Conservation (phyloP, 306 rosid genomes). For the Cicer chorassanicum region DNA sequence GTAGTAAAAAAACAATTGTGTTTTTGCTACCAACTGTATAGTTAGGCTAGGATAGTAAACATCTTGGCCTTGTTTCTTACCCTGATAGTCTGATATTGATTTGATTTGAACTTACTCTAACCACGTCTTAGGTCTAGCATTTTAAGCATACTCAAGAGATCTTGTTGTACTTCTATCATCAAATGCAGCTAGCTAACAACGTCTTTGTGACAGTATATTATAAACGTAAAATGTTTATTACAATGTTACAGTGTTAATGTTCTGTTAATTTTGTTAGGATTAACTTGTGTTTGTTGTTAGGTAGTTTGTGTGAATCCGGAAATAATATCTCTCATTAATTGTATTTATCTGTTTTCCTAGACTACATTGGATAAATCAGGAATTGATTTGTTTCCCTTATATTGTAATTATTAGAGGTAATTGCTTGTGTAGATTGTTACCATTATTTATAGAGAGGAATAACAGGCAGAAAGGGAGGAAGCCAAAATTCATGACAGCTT, state of each 20-base stretch:
- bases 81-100: conserved; percentile 1
- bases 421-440: too few species aligned
- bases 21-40: conserved; percentile 26
- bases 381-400: too few species aligned
- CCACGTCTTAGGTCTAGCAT: conserved; percentile 5
- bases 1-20: background rate
- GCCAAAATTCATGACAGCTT: too few species aligned
- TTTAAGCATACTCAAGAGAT: background rate
- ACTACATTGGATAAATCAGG: too few species aligned
- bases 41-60: conserved; percentile 42
- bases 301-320: background rate
- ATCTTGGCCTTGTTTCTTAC: background rate
- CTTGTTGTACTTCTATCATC: background rate
- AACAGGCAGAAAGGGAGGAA: too few species aligned
- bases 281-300: background rate
- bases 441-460: too few species aligned
- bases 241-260: background rate
- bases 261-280: background rate
- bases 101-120: conserved; percentile 7
- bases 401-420: too few species aligned
- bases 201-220: background rate
- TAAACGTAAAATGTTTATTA: background rate
- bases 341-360: too few species aligned
- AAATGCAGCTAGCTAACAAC: conserved; percentile 18
- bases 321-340: too few species aligned